Conservation (phyloP, 208 protist species). For the Paratrypanosoma confusum region DNA sequence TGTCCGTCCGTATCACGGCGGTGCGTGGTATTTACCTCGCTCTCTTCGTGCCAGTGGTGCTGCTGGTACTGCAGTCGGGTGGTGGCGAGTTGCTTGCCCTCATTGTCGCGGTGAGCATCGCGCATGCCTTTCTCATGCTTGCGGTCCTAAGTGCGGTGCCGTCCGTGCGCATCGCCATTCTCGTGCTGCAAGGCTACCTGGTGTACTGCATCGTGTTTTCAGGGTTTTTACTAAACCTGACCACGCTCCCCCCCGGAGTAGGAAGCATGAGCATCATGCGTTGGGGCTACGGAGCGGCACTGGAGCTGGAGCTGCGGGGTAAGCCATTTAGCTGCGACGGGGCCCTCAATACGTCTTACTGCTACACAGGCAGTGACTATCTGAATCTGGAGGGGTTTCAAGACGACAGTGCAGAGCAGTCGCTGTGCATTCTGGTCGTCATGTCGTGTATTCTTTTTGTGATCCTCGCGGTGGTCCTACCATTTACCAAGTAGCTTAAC, state of each 20-base stretch:
- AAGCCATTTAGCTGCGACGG: slow-evolving; percentile 44
- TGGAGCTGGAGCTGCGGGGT: slow-evolving; percentile 28
- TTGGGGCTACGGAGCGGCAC: slow-evolving; percentile 45
- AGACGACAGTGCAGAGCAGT: too few relatives aligned
- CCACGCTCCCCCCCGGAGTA: slow-evolving; percentile 20
- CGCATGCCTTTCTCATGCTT: slow-evolving; percentile 35
- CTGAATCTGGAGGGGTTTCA: slow-evolving; percentile 27
- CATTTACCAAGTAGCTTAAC: too few relatives aligned
- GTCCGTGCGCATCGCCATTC: slow-evolving; percentile 9
- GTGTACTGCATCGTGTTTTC: slow-evolving; percentile 41
- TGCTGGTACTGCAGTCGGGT: slow-evolving; percentile 28
- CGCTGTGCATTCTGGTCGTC: too few relatives aligned
- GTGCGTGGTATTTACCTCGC: slow-evolving; percentile 22
- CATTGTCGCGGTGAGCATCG: slow-evolving; percentile 30
- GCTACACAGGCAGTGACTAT: slow-evolving; percentile 46
- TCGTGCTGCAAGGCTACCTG: slow-evolving; percentile 19
- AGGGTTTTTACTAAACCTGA: slow-evolving; percentile 54
- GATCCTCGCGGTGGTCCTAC: too few relatives aligned
- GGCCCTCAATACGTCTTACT: slow-evolving; percentile 46
- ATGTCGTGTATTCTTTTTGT: too few relatives aligned
- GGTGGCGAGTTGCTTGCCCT: slow-evolving; percentile 18
- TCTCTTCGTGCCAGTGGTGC: slow-evolving; percentile 28
- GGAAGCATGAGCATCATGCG: slow-evolving; percentile 31
- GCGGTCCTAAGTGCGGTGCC: slow-evolving; percentile 18
- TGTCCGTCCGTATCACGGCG: slow-evolving; percentile 20